Base-by-base conservation (phyloP, 2,329 filamentous ascomycete species). In the Ophiosphaerella herpotricha region DNA sequence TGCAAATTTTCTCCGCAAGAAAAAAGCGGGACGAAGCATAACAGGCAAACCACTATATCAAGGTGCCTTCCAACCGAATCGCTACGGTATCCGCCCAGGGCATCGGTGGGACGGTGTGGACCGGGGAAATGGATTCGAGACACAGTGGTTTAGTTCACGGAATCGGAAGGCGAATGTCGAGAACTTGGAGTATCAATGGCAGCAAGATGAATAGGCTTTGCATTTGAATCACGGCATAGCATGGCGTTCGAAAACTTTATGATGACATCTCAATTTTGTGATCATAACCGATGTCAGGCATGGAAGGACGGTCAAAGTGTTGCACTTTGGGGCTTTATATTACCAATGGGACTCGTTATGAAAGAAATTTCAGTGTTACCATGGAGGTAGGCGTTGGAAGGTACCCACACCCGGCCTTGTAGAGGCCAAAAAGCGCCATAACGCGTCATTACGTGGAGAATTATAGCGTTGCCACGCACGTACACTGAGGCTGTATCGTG, bases 21-120 rank as follows among this genome's bases (percentile, higher is more conserved):
- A 77, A 58, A 72, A 73, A 53, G 67, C 64, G 38, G 76, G 71
- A 58, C 76, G 74, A 60, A 76, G 72, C 65, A 70, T 70, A 36
- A 79, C 77, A 7, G 82, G 80, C 14, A 85, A 82, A 58, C 90
- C 88, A 4, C 71, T 89, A 4, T 99, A 97, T 71, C 78, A 85
- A 52, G 94, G 93, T 0, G 82, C 87, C 0, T 89, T 88, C 48
- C 83, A 89, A 66, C 94, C 94, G 38, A 99, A 99, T 79, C 82
- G 94, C 16, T 97, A 97, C 76, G 90, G 90, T 1, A 97, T 99
- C 54, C 82, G 87, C 53, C 94, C 94, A 0, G 95, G 94, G 0
- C 91, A 96, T 77, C 81, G 90, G 58, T 99, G 94, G 94, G 94
- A 99, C 78, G 94, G 95, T 5, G 94, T 99, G 14, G 94, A 99